phyloP scores from a whole-genome alignment of 2,329 filamentous ascomycete genomes.

The Aspergillus pseudotamarii region DNA sequence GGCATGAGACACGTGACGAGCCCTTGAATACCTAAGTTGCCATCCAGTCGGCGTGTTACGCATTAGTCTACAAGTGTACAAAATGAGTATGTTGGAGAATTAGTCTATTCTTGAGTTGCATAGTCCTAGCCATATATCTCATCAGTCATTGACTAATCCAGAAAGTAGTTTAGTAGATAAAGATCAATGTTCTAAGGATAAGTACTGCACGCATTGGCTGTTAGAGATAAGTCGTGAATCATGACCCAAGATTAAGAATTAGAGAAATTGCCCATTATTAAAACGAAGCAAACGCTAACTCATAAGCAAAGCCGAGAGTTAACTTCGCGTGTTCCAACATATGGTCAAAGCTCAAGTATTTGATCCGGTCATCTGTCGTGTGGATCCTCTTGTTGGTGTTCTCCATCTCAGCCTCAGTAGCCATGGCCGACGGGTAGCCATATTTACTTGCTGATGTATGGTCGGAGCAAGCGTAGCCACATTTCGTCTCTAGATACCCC shows the following conservation, averaged over 20 bases:
- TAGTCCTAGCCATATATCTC: background rate
- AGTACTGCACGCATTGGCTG: background rate
- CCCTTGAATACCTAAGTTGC: background rate
- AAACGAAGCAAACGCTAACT: conserved; percentile 78
- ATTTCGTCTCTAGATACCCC: conserved; percentile 83
- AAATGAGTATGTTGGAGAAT: background rate
- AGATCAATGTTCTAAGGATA: background rate
- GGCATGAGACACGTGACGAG: no score
- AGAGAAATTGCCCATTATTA: conserved; percentile 23
- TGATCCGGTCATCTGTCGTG: conserved; percentile 70
- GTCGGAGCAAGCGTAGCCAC: conserved; percentile 80
- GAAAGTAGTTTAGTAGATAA: background rate
- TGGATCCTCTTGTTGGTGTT: conserved; percentile 72
- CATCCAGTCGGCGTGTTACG: background rate
- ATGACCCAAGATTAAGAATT: conserved; percentile 1
- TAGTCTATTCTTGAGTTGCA: background rate
- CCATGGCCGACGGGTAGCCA: conserved; percentile 67
- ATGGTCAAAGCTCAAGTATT: conserved; percentile 78
- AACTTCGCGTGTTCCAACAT: conserved; percentile 89
- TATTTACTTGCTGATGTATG: conserved; percentile 68
- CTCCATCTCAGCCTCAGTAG: conserved; percentile 64
- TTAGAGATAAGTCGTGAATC: background rate
- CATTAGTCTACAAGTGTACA: background rate
- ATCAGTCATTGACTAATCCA: background rate
- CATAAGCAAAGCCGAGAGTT: conserved; percentile 80